Evolutionary conservation across 768 basidiomycete species (phyloP).

Genomic region (Suillus tomentosus): DNA sequence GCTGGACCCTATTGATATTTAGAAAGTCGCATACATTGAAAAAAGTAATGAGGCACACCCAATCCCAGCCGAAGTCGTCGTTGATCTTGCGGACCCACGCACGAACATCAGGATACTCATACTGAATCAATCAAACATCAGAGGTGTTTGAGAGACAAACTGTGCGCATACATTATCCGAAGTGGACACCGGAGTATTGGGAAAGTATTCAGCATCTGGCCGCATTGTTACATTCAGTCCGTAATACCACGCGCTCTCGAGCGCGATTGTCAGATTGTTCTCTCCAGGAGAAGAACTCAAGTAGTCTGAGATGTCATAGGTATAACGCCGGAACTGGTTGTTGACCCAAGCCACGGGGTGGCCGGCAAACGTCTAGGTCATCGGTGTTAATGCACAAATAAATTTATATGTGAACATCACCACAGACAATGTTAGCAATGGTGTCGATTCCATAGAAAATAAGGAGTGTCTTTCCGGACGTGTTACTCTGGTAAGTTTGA

Average conservation of each 20-base stretch:
- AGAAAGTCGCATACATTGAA: constrained; percentile 1
- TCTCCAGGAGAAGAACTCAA: constrained; percentile 33
- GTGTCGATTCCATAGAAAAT: constrained; percentile 62
- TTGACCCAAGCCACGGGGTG: constrained; percentile 59
- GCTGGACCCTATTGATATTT: constrained; percentile 48
- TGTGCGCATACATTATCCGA: constrained; percentile 33
- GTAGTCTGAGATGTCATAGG: constrained; percentile 51
- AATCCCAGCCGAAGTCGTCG: constrained; percentile 65
- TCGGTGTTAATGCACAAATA: not conserved
- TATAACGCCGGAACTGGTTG: constrained; percentile 58
- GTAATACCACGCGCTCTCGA: constrained; percentile 57
- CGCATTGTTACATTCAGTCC: constrained; percentile 53
- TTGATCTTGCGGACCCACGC: constrained; percentile 52
- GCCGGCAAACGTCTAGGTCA: constrained; percentile 46
- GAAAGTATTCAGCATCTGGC: constrained; percentile 49
- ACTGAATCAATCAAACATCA: constrained; percentile 33
- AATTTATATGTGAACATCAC: not conserved
- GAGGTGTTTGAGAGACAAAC: not conserved
- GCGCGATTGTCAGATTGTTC: constrained; percentile 48
- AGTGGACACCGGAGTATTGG: constrained; percentile 26
- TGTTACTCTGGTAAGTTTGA: constrained; percentile 20
- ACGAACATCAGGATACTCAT: constrained; percentile 51
- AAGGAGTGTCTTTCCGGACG: constrained; percentile 40
- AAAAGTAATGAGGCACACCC: constrained; percentile 36
- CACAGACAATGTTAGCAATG: constrained; percentile 53